Base-by-base conservation (phyloP, 169 alveolate genomes). In the Blepharisma undulans region DNA sequence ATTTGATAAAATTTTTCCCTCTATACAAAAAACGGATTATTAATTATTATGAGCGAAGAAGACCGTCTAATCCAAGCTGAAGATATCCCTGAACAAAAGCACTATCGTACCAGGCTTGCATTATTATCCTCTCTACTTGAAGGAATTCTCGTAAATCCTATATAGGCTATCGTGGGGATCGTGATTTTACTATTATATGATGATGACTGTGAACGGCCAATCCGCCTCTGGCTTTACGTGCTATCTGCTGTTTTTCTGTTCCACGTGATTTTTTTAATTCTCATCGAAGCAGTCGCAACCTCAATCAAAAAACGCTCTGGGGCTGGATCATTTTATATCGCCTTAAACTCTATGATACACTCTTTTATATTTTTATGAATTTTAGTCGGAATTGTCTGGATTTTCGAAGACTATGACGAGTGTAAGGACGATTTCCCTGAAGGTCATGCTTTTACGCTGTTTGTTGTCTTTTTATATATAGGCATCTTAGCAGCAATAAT, bases 361-460 rank as follows among this genome's bases (percentile, higher is more conserved):
- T n/a, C 71, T 48, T 82, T 82, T 34, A 22, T 82, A 30, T 82
- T 82, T 59, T 22, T 82, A 22, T 82, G 89, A 78, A 82, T 82
- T 72, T 22, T 82, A 33, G 60, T 59, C 8, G 89, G 89, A 22
- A 25, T 22, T 22, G 89, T 82, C 30, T 82, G 89, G 89, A 30
- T 82, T 25, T 82, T 36, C n/a, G 25, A 36, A 21, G 89, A 82
- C 76, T 22, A 21, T 21, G 89, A 82, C 18, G 89, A 82, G 32
- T 82, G 89, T 59, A 22, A 59, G 29, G 77, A 82, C 61, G 34
- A 60, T 82, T 82, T 82, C 22, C 61, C 33, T 32, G 76, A 82
- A 82, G 89, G 89, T 10, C 60, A 36, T 82, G 33, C 25, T 7
- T 82, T 82, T 25, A 22, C 36, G 33, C 72, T 82, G 8, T 72